phyloP scores from a whole-genome alignment of 1,284 basidiomycete species.

The Malassezia vespertilionis region DNA sequence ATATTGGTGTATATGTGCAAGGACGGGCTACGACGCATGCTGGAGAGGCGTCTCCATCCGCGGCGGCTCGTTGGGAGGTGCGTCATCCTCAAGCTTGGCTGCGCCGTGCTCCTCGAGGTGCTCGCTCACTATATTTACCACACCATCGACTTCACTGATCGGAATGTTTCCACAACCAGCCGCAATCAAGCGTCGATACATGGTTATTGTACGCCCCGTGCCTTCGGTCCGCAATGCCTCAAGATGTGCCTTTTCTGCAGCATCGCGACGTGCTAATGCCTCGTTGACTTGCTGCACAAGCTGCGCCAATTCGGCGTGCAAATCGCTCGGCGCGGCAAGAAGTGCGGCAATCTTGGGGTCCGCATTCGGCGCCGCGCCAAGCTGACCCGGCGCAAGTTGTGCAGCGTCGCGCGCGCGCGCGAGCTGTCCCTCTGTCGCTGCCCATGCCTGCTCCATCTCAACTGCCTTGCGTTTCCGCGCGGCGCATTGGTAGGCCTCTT shows the following conservation, averaged over 20 bases:
- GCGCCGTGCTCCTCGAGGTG: slow-evolving; percentile 24
- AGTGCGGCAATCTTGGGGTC: neutral
- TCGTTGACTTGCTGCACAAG: slow-evolving; percentile 24
- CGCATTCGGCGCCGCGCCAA: slow-evolving; percentile 5
- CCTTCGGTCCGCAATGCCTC: slow-evolving; percentile 21
- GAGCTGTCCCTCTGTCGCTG: slow-evolving; percentile 23
- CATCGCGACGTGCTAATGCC: slow-evolving; percentile 24
- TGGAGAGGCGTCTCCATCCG: neutral
- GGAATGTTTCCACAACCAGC: slow-evolving; percentile 43
- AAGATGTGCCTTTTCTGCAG: slow-evolving; percentile 21
- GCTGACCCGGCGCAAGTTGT: slow-evolving; percentile 19
- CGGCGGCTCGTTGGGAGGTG: no score
- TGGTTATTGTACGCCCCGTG: slow-evolving; percentile 37
- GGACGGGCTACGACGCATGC: neutral
- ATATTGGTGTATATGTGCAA: no score
- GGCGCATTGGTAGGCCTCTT: slow-evolving; percentile 60
- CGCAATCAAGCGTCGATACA: slow-evolving; percentile 43
- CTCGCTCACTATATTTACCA: slow-evolving; percentile 42
- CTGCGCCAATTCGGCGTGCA: slow-evolving; percentile 18
- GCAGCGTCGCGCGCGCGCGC: slow-evolving; percentile 26
- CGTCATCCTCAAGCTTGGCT: neutral
- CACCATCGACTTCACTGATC: slow-evolving; percentile 40
- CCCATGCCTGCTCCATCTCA: slow-evolving; percentile 29
- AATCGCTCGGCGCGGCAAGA: neutral
- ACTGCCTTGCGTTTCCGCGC: slow-evolving; percentile 65